Evolutionary conservation across 495 filamentous ascomycete species (phyloP).

Genomic region (Aspergillus conjunctus): DNA sequence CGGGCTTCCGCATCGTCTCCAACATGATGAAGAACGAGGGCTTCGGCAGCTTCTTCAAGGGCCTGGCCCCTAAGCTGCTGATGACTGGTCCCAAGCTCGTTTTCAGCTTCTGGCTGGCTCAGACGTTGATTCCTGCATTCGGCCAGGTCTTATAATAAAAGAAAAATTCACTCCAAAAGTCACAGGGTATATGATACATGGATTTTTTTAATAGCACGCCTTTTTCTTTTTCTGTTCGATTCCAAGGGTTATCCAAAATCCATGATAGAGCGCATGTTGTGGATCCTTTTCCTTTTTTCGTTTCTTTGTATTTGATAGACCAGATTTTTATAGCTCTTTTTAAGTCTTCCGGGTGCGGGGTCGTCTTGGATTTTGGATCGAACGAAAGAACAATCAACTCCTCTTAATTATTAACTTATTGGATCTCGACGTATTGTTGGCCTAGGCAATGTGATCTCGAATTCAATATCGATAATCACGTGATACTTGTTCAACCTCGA

Average conservation of each 20-base stretch:
- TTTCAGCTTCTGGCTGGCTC: conserved; percentile 99
- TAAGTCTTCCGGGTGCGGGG: conserved; percentile 10
- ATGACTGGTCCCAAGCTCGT: conserved; percentile 99
- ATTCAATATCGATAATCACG: too few species aligned
- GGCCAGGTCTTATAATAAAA: conserved; percentile 56
- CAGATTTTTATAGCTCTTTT: conserved; percentile 14
- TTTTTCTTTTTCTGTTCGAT: conserved; percentile 15
- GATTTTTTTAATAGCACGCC: conserved; percentile 25
- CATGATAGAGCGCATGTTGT: conserved; percentile 25
- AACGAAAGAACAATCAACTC: conserved; percentile 19
- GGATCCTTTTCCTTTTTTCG: conserved; percentile 23
- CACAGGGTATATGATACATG: conserved; percentile 22
- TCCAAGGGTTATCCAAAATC: conserved; percentile 15
- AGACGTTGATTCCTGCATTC: conserved; percentile 82
- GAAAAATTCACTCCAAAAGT: not conserved
- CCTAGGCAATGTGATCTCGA: not conserved
- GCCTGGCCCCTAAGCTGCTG: conserved; percentile 90
- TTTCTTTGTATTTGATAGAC: conserved; percentile 27
- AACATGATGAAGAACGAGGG: conserved; percentile 95
- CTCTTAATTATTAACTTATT: conserved; percentile 19
- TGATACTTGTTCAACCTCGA: too few species aligned
- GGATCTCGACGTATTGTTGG: too few species aligned
- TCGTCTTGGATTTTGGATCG: conserved; percentile 7
- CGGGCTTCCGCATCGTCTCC: conserved; percentile 82
- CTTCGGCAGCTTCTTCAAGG: conserved; percentile 90